phyloP scores from a whole-genome alignment of 1,284 basidiomycete species.

The Rugosomyces carneus region DNA sequence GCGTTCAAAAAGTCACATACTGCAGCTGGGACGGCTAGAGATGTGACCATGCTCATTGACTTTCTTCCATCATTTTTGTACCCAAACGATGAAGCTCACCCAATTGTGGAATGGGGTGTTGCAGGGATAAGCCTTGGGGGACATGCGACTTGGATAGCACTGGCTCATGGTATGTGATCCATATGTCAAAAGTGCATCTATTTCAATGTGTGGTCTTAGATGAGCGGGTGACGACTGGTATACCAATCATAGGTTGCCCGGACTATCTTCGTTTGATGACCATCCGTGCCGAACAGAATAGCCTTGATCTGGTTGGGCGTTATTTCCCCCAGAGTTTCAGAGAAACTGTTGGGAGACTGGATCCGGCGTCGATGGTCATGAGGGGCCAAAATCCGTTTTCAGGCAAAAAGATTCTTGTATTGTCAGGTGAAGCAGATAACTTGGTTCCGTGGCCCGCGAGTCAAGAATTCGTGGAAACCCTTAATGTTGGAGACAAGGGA shows the following conservation, averaged over 20 bases:
- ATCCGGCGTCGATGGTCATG: slow-evolving; percentile 35
- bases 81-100: slow-evolving; percentile 54
- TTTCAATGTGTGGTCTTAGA: slow-evolving; percentile 37
- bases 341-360: slow-evolving; percentile 37
- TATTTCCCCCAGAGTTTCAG: slow-evolving; percentile 54
- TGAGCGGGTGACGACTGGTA: slow-evolving; percentile 61
- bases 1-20: slow-evolving; percentile 4
- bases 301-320: slow-evolving; percentile 44
- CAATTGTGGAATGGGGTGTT: slow-evolving; percentile 63
- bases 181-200: not conserved
- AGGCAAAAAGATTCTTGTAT: slow-evolving; percentile 63
- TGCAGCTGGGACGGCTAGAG: slow-evolving; percentile 66
- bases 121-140: slow-evolving; percentile 75
- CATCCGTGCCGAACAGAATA: slow-evolving; percentile 45
- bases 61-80: slow-evolving; percentile 77
- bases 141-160: slow-evolving; percentile 69
- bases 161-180: slow-evolving; percentile 47
- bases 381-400: slow-evolving; percentile 50
- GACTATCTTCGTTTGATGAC: slow-evolving; percentile 62
- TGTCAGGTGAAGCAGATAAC: slow-evolving; percentile 56
- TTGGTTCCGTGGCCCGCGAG: slow-evolving; percentile 61
- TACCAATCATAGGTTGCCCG: slow-evolving; percentile 78
- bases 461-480: slow-evolving; percentile 42
- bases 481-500: slow-evolving; percentile 46
- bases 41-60: slow-evolving; percentile 78